Base-by-base conservation (phyloP, 371 early-diverging fungal genomes). In the Mucor mucedo region DNA sequence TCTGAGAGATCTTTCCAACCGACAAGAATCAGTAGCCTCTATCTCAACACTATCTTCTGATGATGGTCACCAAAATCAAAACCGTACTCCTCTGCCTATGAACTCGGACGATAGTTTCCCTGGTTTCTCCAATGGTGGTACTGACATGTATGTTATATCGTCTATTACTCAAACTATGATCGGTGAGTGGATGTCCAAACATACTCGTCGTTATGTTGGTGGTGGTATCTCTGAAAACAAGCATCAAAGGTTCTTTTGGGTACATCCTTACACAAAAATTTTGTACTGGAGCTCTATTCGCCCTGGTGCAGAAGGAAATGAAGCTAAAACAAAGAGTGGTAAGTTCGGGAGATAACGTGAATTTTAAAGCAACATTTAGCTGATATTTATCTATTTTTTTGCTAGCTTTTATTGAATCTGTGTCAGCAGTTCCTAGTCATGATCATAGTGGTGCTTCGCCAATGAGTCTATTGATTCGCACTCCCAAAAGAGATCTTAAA, bases 201-300 rank as follows among this genome's bases (percentile, higher is more conserved):
- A 86, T 60, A 91, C 90, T 8, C 83, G 89, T 5, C 77, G 84
- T 27, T 80, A 84, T 58, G 81, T 80, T 48, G 83, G 83, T 11
- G 72, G 76, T 30, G 84, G 84, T 42, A 82, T 81, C 11, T 84
- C 85, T 13, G 91, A 90, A 62, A 84, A 87, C 55, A 80, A 85
- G n/a, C 91, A 93, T 47, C 70, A 78, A 54, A 83, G 93, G 21
- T 93, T 85, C 72, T 88, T 93, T 35, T 93, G 94, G 94, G 84
- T 93, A 6, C 92, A 93, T 63, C 94, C 94, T n/a, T 93, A 93
- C 45, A 89, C 92, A 10, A 83, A 86, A 60, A 89, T 88, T 13
- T 65, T 93, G 29, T 89, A 91, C 68, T 93, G 94, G 94, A 88
- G 90, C 68, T 72, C 79, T 52, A 80, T 80, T 55, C 85, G 87